A percentile compares a stretch with the other conserved stretches of the same genome.
Conservation (phyloP, 1,284 basidiomycete genomes). For the Irpex rosettiformis region DNA sequence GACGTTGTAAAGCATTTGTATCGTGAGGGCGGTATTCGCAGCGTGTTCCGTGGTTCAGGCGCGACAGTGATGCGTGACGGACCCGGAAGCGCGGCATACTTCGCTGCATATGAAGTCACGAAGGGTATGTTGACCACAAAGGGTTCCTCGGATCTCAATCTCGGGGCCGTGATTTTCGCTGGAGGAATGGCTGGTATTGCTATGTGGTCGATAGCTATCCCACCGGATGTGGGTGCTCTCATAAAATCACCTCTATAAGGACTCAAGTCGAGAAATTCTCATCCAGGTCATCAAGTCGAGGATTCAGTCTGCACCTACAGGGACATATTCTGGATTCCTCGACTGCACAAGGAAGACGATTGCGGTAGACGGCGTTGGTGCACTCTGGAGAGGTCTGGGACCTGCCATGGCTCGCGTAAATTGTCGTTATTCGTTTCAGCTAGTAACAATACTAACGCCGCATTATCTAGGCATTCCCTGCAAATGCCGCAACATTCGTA, state of each 20-base stretch:
- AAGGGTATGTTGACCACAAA: conserved; percentile 85
- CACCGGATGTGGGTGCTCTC: conserved; percentile 75
- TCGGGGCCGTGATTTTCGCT: conserved; percentile 87
- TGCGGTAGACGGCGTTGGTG: conserved; percentile 84
- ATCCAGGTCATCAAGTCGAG: conserved; percentile 90
- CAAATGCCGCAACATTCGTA: conserved; percentile 95
- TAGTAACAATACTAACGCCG: conserved; percentile 3
- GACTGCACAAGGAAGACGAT: conserved; percentile 94
- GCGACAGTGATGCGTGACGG: conserved; percentile 95
- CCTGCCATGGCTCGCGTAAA: conserved; percentile 92
- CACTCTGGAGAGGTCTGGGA: conserved; percentile 96
- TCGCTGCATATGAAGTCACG: conserved; percentile 93
- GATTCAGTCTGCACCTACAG: conserved; percentile 94
- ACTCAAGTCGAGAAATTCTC: not conserved
- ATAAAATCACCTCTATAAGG: not conserved
- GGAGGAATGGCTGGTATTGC: conserved; percentile 95
- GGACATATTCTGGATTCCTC: conserved; percentile 91
- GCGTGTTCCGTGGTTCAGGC: conserved; percentile 90
- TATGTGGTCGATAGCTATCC: conserved; percentile 97
- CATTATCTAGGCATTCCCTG: conserved; percentile 73
- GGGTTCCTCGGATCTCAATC: conserved; percentile 78
- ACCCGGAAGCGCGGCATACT: conserved; percentile 97
- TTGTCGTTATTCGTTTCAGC: conserved; percentile 12
- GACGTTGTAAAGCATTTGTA: conserved; percentile 93
- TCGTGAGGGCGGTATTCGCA: conserved; percentile 89